These are phyloP conservation scores for Toxoplasma gondii DNA, from an alignment of 169 alveolate genomes.

Conservation along the genomic window DNA sequence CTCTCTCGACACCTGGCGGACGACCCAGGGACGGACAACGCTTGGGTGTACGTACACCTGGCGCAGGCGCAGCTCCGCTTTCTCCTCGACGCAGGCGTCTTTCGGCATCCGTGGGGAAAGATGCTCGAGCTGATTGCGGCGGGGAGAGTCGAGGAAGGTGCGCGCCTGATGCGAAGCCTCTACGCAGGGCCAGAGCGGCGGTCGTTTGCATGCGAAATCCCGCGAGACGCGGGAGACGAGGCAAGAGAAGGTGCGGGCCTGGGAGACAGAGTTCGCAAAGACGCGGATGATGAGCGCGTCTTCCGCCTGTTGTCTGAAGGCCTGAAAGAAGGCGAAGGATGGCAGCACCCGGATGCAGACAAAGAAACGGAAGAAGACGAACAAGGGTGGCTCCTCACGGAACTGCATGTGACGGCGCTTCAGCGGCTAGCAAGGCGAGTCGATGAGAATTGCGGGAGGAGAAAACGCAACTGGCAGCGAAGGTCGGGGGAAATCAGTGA, in stretches of 20 bases:
- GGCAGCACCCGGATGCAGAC: neutral
- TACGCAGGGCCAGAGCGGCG: neutral
- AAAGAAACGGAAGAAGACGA: neutral
- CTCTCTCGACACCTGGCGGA: neutral
- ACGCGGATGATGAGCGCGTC: too few relatives aligned
- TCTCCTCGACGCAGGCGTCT: neutral
- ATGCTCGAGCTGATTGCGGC: neutral
- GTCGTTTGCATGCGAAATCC: neutral
- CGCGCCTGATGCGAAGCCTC: neutral
- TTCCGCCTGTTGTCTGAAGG: too few relatives aligned
- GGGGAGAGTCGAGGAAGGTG: neutral
- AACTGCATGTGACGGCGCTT: neutral
- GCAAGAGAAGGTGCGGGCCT: neutral
- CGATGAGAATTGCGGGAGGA: neutral
- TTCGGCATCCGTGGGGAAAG: neutral
- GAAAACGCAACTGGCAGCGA: neutral
- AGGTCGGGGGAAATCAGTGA: too few relatives aligned
- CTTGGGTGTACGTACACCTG: neutral
- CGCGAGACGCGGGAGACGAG: neutral
- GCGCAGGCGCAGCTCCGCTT: neutral
- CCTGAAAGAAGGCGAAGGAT: neutral
- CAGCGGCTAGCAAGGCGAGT: slow-evolving; percentile 3
- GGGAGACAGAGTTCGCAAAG: too few relatives aligned
- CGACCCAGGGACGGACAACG: neutral
- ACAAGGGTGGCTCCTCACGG: neutral